Evolutionary conservation across 2,329 filamentous ascomycete genomes (phyloP), one percentile per base, ranked within the genome.

Genomic region (Calonectria crousiana): DNA sequence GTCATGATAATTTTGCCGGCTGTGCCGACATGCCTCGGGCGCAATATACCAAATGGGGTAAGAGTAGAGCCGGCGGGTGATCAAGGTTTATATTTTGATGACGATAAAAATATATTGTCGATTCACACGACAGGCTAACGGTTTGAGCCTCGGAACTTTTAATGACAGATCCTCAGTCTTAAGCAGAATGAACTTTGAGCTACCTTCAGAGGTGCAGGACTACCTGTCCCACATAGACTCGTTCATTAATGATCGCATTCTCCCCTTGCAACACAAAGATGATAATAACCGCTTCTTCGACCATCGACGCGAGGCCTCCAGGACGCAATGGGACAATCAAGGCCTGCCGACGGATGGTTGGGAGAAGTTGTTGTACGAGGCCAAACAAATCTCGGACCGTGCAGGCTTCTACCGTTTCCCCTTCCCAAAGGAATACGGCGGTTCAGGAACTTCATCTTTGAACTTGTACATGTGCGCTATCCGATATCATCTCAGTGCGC

Each of bases 391-490:
- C 16, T 72, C 75, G 11, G 75, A 77, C 26, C 10, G 38, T 6
- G 74, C 74, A 4, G 75, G 75, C 53, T 76, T 77, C 38, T 77
- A 75, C 49, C 71, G 74, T 16, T 74, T 77, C 49, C 36, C 75
- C 1, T 65, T 60, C n/a, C 75, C 75, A 9, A 58, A 60, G 16
- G 56, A 74, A 53, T 76, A 75, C 26, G 75, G 75, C 6, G 75
- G 74, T 2, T 73, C 67, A 13, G 74, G 73, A 14, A 58, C 34
- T n/a, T n/a, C 16, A 6, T 73, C 67, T 1, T 62, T 74, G 13
- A 77, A 77, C 47, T 52, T 77, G 8, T 73, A 67, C 51, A 77
- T 77, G 75, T 77, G 75, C 36, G 75, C 75, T 16, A 67, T 75
- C 26, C 69, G 75, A 10, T 73, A 76, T 52, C 72, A 74, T 49